Percentiles rank a stretch among this genome's conserved stretches.
phyloP scores from a whole-genome alignment of 148 eudicot genomes.

The Polygonum maritimum region DNA sequence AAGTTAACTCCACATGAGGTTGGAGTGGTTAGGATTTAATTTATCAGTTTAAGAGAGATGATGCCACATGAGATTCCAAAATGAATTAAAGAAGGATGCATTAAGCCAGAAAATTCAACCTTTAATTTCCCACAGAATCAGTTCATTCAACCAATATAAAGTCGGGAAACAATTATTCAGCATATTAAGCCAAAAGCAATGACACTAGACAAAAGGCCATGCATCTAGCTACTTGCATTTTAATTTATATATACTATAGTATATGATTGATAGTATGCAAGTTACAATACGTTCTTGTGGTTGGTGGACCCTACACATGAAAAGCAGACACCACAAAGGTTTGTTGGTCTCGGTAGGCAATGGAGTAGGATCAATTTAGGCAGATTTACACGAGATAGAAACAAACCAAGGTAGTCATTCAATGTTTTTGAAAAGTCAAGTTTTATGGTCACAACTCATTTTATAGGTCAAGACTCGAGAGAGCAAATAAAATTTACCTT shows the following conservation, averaged over 20 bases:
- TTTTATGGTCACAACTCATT: not conserved
- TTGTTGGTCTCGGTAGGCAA: not conserved
- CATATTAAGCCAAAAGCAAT: not conserved
- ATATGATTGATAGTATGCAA: not conserved
- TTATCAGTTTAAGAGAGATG: not conserved
- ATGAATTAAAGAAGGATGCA: not conserved
- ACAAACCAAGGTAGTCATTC: not conserved
- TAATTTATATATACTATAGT: not conserved
- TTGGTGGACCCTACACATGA: conserved; percentile 7
- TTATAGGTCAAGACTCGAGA: too few relatives aligned
- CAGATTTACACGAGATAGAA: not conserved
- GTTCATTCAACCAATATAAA: not conserved
- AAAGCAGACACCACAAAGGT: conserved; percentile 3
- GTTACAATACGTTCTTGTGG: not conserved
- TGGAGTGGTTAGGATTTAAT: not conserved
- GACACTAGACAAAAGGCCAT: not conserved
- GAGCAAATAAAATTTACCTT: too few relatives aligned
- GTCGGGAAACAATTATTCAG: not conserved
- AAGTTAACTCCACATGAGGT: not conserved
- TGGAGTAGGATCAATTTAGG: conserved; percentile 1
- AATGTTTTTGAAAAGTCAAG: not conserved
- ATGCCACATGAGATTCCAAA: not conserved
- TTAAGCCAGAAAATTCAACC: not conserved
- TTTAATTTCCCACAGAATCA: not conserved
- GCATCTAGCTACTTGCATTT: conserved; percentile 1